phyloP scores from a whole-genome alignment of 1,284 basidiomycete genomes.

The Coniferiporia sulphurascens region DNA sequence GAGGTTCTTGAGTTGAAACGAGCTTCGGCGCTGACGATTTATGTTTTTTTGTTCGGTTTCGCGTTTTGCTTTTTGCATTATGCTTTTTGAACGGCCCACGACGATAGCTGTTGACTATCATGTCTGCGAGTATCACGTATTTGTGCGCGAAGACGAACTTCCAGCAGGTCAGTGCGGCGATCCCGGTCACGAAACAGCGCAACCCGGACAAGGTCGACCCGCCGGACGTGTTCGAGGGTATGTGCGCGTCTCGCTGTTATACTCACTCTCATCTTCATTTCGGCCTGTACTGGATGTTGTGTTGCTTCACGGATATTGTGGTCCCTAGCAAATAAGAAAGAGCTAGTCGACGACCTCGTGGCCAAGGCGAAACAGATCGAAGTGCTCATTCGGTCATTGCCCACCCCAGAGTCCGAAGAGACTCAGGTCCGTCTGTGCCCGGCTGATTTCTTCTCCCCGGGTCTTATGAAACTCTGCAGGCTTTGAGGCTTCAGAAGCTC shows the following conservation, averaged over 20 bases:
- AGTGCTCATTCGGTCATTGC: constrained; percentile 70
- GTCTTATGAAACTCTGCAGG: constrained; percentile 35
- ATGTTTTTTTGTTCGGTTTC: background rate
- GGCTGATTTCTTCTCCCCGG: background rate
- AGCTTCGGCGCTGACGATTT: background rate
- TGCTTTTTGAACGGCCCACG: background rate
- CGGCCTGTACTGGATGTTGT: too few species aligned
- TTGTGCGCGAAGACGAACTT: constrained; percentile 70
- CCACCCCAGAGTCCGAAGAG: constrained; percentile 69
- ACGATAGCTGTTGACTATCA: constrained; percentile 69
- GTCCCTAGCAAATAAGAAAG: constrained; percentile 64
- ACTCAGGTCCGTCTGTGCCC: constrained; percentile 44
- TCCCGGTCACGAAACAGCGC: constrained; percentile 72
- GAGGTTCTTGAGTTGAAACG: background rate
- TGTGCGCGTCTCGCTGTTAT: constrained; percentile 1
- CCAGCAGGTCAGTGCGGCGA: constrained; percentile 61
- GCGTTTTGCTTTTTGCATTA: too few species aligned
- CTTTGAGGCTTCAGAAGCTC: constrained; percentile 53
- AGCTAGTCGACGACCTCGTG: constrained; percentile 74
- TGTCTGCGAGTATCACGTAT: constrained; percentile 73
- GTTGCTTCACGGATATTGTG: background rate
- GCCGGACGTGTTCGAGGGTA: constrained; percentile 66
- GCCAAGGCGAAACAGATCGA: constrained; percentile 83
- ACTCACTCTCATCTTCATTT: background rate
- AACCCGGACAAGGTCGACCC: constrained; percentile 65